Base-by-base conservation (phyloP, 192 early-diverging fungal species). In the Coemansia sp. region DNA sequence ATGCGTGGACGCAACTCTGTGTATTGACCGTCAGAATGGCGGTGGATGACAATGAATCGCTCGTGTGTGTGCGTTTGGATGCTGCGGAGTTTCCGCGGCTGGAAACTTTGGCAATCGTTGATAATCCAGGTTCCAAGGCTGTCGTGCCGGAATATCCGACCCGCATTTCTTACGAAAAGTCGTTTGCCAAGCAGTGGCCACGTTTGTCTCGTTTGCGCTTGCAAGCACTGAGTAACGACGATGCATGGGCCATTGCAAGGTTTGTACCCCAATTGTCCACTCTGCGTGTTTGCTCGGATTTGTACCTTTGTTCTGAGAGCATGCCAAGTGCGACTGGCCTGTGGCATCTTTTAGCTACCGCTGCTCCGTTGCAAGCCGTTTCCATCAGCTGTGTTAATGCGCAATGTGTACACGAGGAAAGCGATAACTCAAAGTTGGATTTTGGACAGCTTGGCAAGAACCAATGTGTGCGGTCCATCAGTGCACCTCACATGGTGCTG, bases 11-110 rank as follows among this genome's bases (percentile, higher is more conserved):
- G 25, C 15, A 21, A n/a, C 47, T 70, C 35, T 10, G 1, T 10
- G 48, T 4, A 6, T 22, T 63, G 38, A 17, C 12, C 29, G 63
- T 80, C 14, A 60, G 21, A 14, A n/a, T 67, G 3, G 25, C 47
- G 7, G 43, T 58, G 4, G 50, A 38, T 22, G 49, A 38, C 4
- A 23, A 19, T 9, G 39, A 49, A n/a, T 19, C 32, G 19, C 55
- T 32, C 9, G 62, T 57, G 5, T 43, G 51, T 2, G 5, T 80
- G 11, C 23, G 27, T 8, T 37, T 80, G 11, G 59, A 69, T 11
- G 58, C 77, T 1, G 14, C 48, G 2, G 77, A 75, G 41, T 75
- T 80, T 56, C 77, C 77, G 10, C 58, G 9, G 15, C 66, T 80
- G 0, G 9, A 14, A 22, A 21, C 19, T 11, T 59, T 80, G 9